Evolutionary conservation across 2,329 filamentous ascomycete species (phyloP), one percentile per base, ranked within the genome.

Genomic region (Cytospora paraplurivora): DNA sequence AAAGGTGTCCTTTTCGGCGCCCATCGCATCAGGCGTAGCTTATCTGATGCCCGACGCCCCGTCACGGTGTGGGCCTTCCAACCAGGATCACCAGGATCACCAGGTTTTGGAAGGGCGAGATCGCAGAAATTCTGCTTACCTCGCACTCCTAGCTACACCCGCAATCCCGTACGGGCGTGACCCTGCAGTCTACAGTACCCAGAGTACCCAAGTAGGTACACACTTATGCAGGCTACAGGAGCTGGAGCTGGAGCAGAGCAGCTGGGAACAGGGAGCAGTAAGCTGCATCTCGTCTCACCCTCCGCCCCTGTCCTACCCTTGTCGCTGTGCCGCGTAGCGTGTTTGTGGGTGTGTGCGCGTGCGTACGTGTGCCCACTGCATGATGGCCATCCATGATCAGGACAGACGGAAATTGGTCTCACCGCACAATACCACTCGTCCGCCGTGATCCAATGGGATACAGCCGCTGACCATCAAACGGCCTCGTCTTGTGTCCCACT

Each of bases 261-360:
- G 51, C 27, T 27, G 27, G 27, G 27, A 27, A n/a, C 13, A 44
- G 38, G 35, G 35, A 41, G n/a, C 32, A 17, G 47, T 17, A 34
- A 47, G 34, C 41, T 15, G 55, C 41, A 34, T 35, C 21, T 54
- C 62, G 62, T 66, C 62, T 64, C 64, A 64, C 62, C 64, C 54
- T 66, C 47, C 52, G 44, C 59, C 62, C 51, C 47, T 57, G 52
- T 56, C 57, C 62, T 47, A 62, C 47, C 21, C 58, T 54, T 57
- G 53, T 62, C 59, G 49, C 51, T 32, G 27, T 27, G 27, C 27
- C 27, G 27, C 27, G 27, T 27, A 3, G 27, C 51, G 54, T 57
- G 58, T 61, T 50, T 66, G 61, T 50, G 32, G 35, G 27, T 53
- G 35, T 37, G 49, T 35, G 50, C 41, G 19, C 58, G 54, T 55